These are phyloP conservation scores for Boletus pseudopeckii DNA, from an alignment of 768 basidiomycete species.

Conservation along the genomic window DNA sequence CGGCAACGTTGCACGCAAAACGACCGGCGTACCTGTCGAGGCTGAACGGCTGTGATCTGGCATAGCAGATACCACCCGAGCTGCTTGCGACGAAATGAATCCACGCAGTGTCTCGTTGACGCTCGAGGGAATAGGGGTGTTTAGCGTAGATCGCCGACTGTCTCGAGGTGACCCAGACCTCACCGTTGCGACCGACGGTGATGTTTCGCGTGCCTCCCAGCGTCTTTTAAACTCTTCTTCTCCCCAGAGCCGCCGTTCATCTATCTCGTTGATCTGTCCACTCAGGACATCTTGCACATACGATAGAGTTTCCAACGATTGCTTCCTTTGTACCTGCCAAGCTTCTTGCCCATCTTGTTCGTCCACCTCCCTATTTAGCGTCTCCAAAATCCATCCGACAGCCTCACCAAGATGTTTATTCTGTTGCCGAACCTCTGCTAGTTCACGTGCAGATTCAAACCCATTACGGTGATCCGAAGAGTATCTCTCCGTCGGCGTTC, in stretches of 20 bases:
- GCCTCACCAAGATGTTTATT: slow-evolving; percentile 68
- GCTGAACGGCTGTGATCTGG: slow-evolving; percentile 17
- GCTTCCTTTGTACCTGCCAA: slow-evolving; percentile 43
- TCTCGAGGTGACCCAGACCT: slow-evolving; percentile 15
- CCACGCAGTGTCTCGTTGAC: slow-evolving; percentile 24
- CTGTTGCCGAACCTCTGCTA: slow-evolving; percentile 47
- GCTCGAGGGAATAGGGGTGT: slow-evolving; percentile 11
- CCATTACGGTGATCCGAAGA: slow-evolving; percentile 68
- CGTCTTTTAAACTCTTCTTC: slow-evolving; percentile 46
- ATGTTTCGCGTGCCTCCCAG: slow-evolving; percentile 29
- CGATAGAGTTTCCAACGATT: slow-evolving; percentile 72
- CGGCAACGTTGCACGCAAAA: slow-evolving; percentile 13
- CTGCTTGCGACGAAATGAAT: slow-evolving; percentile 14
- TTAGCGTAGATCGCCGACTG: slow-evolving; percentile 13
- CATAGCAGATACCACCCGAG: slow-evolving; percentile 1
- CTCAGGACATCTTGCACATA: slow-evolving; percentile 75
- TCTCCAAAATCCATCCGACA: slow-evolving; percentile 71
- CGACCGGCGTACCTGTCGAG: slow-evolving; percentile 8
- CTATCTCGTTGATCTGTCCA: slow-evolving; percentile 50
- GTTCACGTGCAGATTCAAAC: slow-evolving; percentile 69
- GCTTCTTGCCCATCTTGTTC: slow-evolving; percentile 35
- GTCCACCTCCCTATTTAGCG: slow-evolving; percentile 54
- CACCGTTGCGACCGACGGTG: slow-evolving; percentile 23
- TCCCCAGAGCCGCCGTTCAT: slow-evolving; percentile 63
- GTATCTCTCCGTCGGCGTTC: slow-evolving; percentile 52